Base-by-base conservation (phyloP, 208 protist species). In the Herpetomonas samuelpessoai region DNA sequence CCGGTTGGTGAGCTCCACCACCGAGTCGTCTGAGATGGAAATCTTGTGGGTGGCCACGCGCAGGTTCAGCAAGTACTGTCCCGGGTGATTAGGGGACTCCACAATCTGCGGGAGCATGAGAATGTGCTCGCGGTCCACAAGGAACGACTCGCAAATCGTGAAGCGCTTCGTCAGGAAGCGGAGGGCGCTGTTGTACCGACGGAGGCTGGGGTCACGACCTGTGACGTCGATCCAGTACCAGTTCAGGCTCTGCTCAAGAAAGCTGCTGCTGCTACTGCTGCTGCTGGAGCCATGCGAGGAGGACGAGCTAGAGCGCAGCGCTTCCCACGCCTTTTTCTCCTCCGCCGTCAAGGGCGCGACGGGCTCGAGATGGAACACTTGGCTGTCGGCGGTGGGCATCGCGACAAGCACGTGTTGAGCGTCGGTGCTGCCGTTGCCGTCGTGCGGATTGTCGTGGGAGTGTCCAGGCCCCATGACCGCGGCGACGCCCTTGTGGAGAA, bases 151-250 rank as follows among this genome's bases (percentile, higher is more conserved):
- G 48, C 81, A 88, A 48, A 94, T 59, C 26, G 86, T 84, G 58
- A 94, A 94, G 31, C 61, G 66, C 44, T 63, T 47, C 0, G 88
- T 92, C 4, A 94, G 60, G 28, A 63, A 72, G 66, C 76, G 75
- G 58, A 94, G 69, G 0, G 68, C 79, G 21, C 22, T 68, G 57
- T 84, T 79, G 77, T 94, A 94, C 47, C 70, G 68, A n/a, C 62
- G 62, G 35, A 59, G 65, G 46, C 63, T 73, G 2, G 68, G 45
- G 58, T 94, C 88, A 27, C 83, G 78, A 18, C 88, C 88, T 22
- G 72, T 80, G 47, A 94, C 82, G 48, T 91, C 88, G 49, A 94
- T 74, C 82, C 83, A 94, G 63, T 94, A 88, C 88, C 88, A 94
- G 72, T 94, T 94, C 6, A 92, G 71, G 63, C 77, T 92, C 73